A percentile compares a stretch with the other conserved stretches of the same genome.
Evolutionary conservation across 352 stramenopile species (phyloP).

Genomic region (Blastocystis sp.): DNA sequence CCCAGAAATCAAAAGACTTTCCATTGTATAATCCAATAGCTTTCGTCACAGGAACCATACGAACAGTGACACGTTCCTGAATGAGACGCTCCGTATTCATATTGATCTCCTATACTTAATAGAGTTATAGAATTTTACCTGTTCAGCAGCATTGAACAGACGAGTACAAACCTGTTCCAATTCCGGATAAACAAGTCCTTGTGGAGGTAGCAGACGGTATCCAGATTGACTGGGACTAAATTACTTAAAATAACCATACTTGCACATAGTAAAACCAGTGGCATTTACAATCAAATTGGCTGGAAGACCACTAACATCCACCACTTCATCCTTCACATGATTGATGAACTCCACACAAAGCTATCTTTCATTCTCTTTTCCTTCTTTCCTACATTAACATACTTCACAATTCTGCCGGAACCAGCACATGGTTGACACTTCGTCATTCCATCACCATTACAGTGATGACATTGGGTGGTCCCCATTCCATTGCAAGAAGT

Average conservation of each 20-base stretch:
- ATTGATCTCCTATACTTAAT: slow-evolving; percentile 34
- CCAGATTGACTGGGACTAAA: slow-evolving; percentile 7
- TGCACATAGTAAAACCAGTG: neutral
- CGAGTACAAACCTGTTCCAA: neutral
- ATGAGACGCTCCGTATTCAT: slow-evolving; percentile 21
- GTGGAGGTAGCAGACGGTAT: slow-evolving; percentile 35
- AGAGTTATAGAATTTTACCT: neutral
- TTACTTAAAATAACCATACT: neutral
- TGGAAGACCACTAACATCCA: slow-evolving; percentile 40
- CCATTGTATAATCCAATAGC: slow-evolving; percentile 36
- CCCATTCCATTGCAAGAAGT: slow-evolving; percentile 1
- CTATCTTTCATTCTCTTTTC: neutral
- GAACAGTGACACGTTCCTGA: slow-evolving; percentile 59
- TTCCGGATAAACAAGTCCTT: neutral
- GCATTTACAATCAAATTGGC: neutral
- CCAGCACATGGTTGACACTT: slow-evolving; percentile 14
- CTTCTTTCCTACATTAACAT: neutral
- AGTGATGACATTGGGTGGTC: neutral
- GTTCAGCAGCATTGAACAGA: slow-evolving; percentile 25
- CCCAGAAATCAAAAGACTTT: slow-evolving; percentile 36
- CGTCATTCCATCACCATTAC: slow-evolving; percentile 23
- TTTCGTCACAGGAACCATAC: slow-evolving; percentile 41
- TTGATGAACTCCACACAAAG: slow-evolving; percentile 44
- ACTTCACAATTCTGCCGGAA: neutral
- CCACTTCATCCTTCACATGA: slow-evolving; percentile 8